Evolutionary conservation across 2,329 filamentous ascomycete genomes (phyloP), one percentile per base, ranked within the genome.

Genomic region (Ophiobolus disseminans): DNA sequence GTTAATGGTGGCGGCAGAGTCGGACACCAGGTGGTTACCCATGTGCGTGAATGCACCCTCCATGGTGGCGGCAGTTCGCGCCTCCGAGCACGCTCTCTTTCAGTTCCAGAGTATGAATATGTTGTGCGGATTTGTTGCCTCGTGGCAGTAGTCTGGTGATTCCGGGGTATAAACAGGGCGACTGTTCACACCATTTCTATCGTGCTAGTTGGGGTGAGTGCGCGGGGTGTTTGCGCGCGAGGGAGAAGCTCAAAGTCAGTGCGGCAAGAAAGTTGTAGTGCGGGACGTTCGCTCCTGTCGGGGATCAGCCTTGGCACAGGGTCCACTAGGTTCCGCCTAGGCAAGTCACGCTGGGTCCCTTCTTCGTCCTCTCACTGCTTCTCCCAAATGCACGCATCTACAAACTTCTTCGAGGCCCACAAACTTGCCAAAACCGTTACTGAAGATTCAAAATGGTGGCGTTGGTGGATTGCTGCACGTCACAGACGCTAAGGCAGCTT

Each of bases 31-130:
- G 76, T 92, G 88, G 77, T 94, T 96, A 66, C 88, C 89, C 68
- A 93, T 85, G 76, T 94, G 88, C 55, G 88, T 93, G 73, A 95
- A 96, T 62, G 90, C 89, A 72, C 88, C 89, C 80, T 94, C 90
- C 90, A 94, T 93, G 62, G 43, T 61, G 53, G 50, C 32, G 42
- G 49, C 22, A 21, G 50, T 25, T 25, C 25, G 44, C 31, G 45
- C 43, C 16, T 38, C 36, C 35, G n/a, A 32, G 30, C 30, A 32
- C 10, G 10, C 7, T 14, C n/a, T 32, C 16, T 7, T 26, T 14
- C 3, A 14, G 30, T 7, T 32, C 16, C 7, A 14, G 30, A n/a
- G n/a, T 11, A 14, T 14, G 30, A 11, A 14, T 32, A n/a, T 37
- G 28, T 11, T 16, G 32, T 22, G 21, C 14, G 11, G 19, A 10